Base-by-base conservation (phyloP, 2,329 filamentous ascomycete species). In the Verticillium klebahnii region DNA sequence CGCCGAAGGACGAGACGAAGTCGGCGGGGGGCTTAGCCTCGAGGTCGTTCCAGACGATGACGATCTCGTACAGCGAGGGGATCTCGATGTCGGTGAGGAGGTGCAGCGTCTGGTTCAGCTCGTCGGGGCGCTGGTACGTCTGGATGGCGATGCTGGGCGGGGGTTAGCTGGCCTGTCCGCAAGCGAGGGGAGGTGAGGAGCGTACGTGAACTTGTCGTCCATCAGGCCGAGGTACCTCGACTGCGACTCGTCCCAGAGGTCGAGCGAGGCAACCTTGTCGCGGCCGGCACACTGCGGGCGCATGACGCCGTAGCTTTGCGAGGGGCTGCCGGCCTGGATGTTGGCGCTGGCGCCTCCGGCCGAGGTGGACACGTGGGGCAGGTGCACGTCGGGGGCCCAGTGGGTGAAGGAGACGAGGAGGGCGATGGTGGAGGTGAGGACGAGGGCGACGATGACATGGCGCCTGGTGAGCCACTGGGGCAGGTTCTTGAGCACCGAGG, bases 1-100 rank as follows among this genome's bases (percentile, higher is more conserved):
- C 70, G 55, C 71, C 71, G 57, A 69, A 63, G 23, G 68, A 61
- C 15, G 74, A 74, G 12, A 64, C 60, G 31, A 68, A 76, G 55
- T 69, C 61, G 0, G 63, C 59, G 0, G 75, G 75, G 3, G 71
- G 69, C 0, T 67, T 29, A 25, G 64, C 65, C 11, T 74, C 72
- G 31, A 73, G 62, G 45, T 77, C 69, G 61, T 76, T 76, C 75
- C 75, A 77, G 32, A 77, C 67, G n/a, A 77, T 54, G 50, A 76
- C 73, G 19, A 77, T 66, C 59, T 77, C 75, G 15, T 66, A 65
- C 5, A 77, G 72, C 0, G 75, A 77, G 12, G 74, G 74, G 2
- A 77, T 71, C 6, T 72, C 59, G 4, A 71, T 59, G 23, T 69
- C 63, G 15, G 50, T 58, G 6, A 75, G 65, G 19, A 77, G 67